Percentiles rank a stretch among this genome's conserved stretches.
These are phyloP conservation scores for Mucor indicus DNA, from an alignment of 371 early-diverging fungal genomes.

Conservation along the genomic window DNA sequence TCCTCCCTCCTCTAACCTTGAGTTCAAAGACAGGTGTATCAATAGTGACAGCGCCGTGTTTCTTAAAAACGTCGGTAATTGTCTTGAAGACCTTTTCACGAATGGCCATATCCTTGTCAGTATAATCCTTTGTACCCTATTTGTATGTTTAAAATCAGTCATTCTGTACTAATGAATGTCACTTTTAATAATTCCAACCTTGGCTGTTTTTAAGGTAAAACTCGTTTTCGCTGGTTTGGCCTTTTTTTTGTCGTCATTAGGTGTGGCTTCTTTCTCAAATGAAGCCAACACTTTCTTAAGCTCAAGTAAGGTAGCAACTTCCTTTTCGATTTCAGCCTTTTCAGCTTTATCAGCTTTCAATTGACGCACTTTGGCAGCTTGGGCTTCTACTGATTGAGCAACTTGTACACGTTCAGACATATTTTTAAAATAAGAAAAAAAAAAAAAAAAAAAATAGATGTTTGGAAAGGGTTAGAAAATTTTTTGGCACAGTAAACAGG, in stretches of 20 bases:
- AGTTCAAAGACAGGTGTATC: slow-evolving; percentile 99
- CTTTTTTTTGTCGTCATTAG: slow-evolving; percentile 13
- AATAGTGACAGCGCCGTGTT: slow-evolving; percentile 97
- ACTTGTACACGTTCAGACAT: slow-evolving; percentile 45
- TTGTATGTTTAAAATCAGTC: neutral
- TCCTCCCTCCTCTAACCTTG: slow-evolving; percentile 46
- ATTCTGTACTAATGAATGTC: no score
- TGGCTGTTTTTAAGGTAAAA: slow-evolving; percentile 70
- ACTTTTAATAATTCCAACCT: slow-evolving; percentile 49
- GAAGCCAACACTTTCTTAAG: slow-evolving; percentile 62
- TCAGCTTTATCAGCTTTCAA: slow-evolving; percentile 62
- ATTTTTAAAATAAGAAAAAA: neutral
- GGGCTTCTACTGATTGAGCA: slow-evolving; percentile 54
- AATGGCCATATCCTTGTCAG: slow-evolving; percentile 92
- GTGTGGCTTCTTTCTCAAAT: slow-evolving; percentile 29
- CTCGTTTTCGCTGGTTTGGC: slow-evolving; percentile 24
- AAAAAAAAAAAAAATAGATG: neutral
- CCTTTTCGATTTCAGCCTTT: slow-evolving; percentile 52
- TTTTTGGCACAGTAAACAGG: no score
- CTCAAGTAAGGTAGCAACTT: slow-evolving; percentile 53
- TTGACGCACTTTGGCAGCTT: slow-evolving; percentile 61
- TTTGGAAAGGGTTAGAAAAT: no score
- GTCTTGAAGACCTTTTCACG: slow-evolving; percentile 90
- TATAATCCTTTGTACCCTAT: slow-evolving; percentile 97
- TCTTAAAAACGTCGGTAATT: slow-evolving; percentile 86